Base-by-base conservation (phyloP, 192 early-diverging fungal genomes). In the Gonapodya prolifera region DNA sequence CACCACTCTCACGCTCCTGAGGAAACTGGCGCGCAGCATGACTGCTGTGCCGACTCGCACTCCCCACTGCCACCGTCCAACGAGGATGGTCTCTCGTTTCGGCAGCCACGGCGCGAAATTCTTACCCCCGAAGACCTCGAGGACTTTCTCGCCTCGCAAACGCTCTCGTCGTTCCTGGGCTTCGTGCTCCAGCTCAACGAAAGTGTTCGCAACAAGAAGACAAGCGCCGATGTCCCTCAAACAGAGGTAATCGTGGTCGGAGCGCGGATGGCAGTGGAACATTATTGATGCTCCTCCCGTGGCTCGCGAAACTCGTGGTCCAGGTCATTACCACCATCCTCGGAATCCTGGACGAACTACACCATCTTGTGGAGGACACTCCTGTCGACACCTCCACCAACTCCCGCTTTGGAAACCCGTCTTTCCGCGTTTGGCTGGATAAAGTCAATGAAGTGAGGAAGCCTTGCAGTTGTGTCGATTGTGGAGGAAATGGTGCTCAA, bases 321-420 rank as follows among this genome's bases (percentile, higher is more conserved):
- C 70, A 89, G 89, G 71, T 82, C 61, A 83, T 84, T 34, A 79
- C 82, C 71, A 81, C 79, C 74, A 77, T 90, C 18, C 71, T 94
- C 75, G 81, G 77, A 31, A 70, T 94, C 31, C 84, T 99, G 0
- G 88, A 93, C 29, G 84, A 78, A 1, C 70, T 96, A 1, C 86
- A 90, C 45, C 35, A 28, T 29, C 94, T 91, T 91, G 90, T 96
- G 32, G 88, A 85, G 32, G 84, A 89, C n/a, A 88, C 92, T 23
- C 96, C 96, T 31, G 94, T 94, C 13, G 84, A 90, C 34, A 35
- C 85, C 32, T 91, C 91, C 36, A 82, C 88, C 32, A 85, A 89
- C 1, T 89, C 92, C 81, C 86, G 97, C 31, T 99, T 97, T 80
- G 97, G 97, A 0, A 98, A 98, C 86, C 91, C 86, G 75, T 91